Evolutionary conservation across 768 basidiomycete species (phyloP).

Genomic region (Lactarius evosmus): DNA sequence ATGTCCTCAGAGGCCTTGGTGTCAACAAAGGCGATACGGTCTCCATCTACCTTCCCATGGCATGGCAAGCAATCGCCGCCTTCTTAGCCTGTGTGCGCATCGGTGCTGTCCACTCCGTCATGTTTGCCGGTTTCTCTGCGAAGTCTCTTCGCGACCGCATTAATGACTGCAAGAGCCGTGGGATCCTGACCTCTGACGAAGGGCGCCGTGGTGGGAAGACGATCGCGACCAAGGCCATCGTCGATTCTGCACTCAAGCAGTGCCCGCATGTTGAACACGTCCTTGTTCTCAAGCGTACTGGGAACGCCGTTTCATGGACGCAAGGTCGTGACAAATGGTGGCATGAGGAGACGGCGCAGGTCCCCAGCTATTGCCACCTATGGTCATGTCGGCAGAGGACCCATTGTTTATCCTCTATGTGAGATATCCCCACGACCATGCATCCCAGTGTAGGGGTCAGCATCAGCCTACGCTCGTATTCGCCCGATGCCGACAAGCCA

Average conservation of each 20-base stretch:
- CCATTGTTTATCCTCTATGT: slow-evolving; percentile 99
- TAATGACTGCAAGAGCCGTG: slow-evolving; percentile 81
- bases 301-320: slow-evolving; percentile 75
- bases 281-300: slow-evolving; percentile 85
- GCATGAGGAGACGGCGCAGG: slow-evolving; percentile 86
- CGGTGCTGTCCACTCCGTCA: slow-evolving; percentile 94
- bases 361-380: slow-evolving; percentile 83
- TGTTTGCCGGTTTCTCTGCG: slow-evolving; percentile 96
- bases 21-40: slow-evolving; percentile 95
- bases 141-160: slow-evolving; percentile 93
- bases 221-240: slow-evolving; percentile 92
- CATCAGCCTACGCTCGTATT: too few relatives aligned
- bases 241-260: slow-evolving; percentile 84
- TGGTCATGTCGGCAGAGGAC: slow-evolving; percentile 89
- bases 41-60: slow-evolving; percentile 91
- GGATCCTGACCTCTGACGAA: slow-evolving; percentile 96
- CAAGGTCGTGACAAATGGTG: slow-evolving; percentile 91
- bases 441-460: too few relatives aligned
- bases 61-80: slow-evolving; percentile 92
- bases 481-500: too few relatives aligned
- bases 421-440: slow-evolving; percentile 36
- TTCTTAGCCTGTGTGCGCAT: slow-evolving; percentile 98
- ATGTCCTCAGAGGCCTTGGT: slow-evolving; percentile 85
- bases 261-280: slow-evolving; percentile 87
- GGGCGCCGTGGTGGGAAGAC: slow-evolving; percentile 91